Percentiles rank a stretch among this genome's conserved stretches.
These are phyloP conservation scores for Backusella tarrabulga DNA, from an alignment of 192 early-diverging fungal genomes.

Conservation along the genomic window DNA sequence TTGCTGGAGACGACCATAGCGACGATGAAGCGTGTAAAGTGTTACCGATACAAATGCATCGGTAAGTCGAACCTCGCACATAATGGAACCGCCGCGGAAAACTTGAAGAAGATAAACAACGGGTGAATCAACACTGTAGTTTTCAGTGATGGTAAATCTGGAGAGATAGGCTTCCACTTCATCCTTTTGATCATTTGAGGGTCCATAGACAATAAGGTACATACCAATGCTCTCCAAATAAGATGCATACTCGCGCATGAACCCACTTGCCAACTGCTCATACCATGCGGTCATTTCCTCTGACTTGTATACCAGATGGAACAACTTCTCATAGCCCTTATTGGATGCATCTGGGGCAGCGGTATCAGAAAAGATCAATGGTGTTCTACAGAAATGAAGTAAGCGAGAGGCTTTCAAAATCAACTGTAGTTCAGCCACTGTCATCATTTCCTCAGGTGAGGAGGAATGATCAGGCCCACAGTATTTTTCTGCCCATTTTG, in stretches of 20 bases:
- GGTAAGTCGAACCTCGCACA: slow-evolving; percentile 58
- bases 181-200: slow-evolving; percentile 34
- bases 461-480: slow-evolving; percentile 21
- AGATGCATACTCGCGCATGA: slow-evolving; percentile 55
- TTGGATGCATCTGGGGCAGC: slow-evolving; percentile 19
- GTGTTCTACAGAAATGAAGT: slow-evolving; percentile 61
- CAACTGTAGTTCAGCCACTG: slow-evolving; percentile 44
- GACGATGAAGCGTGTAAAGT: slow-evolving; percentile 54
- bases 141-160: slow-evolving; percentile 41
- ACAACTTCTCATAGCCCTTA: neutral
- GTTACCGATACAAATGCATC: slow-evolving; percentile 58
- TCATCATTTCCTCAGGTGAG: slow-evolving; percentile 41
- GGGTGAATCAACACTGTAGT: slow-evolving; percentile 41
- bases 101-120: slow-evolving; percentile 53
- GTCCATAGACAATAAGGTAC: slow-evolving; percentile 54
- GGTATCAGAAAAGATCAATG: slow-evolving; percentile 46
- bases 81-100: slow-evolving; percentile 53
- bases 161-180: slow-evolving; percentile 43
- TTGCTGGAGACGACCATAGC: slow-evolving; percentile 47
- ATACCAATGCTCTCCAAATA: slow-evolving; percentile 59
- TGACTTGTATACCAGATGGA: slow-evolving; percentile 6
- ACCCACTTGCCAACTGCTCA: slow-evolving; percentile 39
- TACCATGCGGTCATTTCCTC: slow-evolving; percentile 46
- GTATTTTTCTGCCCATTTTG: slow-evolving; percentile 55
- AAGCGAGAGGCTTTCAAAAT: slow-evolving; percentile 54